Evolutionary conservation across 306 rosid genomes (phyloP), one percentile per base, ranked within the genome.

Genomic region (Medicago arabica): DNA sequence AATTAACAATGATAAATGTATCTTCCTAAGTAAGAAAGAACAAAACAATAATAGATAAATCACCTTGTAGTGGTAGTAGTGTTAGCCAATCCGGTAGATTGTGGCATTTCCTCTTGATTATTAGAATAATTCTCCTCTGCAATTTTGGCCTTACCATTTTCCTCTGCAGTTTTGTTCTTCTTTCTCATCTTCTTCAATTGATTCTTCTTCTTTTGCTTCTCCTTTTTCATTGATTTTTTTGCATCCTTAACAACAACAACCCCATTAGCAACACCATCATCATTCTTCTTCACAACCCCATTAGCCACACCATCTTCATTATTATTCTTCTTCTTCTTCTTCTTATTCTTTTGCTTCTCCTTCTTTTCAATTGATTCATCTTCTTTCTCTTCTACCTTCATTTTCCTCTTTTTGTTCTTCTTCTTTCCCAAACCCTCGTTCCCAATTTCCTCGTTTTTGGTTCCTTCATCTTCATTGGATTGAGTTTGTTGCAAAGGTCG

Each of bases 1-100:
- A 57, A 53, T 7, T 8, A 53, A 53, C 60, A 53, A 53, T 49
- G 3, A 49, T 49, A 49, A 49, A 0, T 49, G 2, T n/a, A 44
- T 0, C n/a, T 41, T 2, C 46, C 1, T 8, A 41, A 41, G 10
- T 0, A 8, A 7, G 9, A 14, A 53, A 53, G 0, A 16, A 23
- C 43, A 4, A 53, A 75, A 34, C 9, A 16, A 53, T 12, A 50
- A 50, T 15, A 61, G 6, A 61, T 8, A 61, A 16, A 49, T 53
- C 83, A 95, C 98, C 97, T 84, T 44, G 72, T 55, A 46, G 34
- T 44, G 41, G 62, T 23, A 67, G 19, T 60, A 18, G 71, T 44
- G 23, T 55, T 51, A 65, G 63, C 78, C 69, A 86, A 75, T 78
- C 16, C 91, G 17, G 73, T 34, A 8, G 72, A 83, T 71, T 51